A percentile compares a stretch with the other conserved stretches of the same genome.
Evolutionary conservation across 306 rosid species (phyloP).

Genomic region (Chamaecrista fasciculata): DNA sequence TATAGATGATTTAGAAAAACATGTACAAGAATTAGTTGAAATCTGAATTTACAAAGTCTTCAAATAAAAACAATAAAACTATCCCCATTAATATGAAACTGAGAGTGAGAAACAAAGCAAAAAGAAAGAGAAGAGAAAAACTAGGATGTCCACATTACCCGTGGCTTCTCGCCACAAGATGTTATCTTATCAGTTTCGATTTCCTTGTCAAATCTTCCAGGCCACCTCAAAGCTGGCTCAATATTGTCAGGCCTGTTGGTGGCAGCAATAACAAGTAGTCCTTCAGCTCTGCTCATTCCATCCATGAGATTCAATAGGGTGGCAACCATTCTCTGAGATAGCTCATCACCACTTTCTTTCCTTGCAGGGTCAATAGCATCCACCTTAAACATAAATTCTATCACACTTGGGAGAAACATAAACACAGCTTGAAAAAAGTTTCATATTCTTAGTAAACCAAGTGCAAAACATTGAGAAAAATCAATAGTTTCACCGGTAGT

Average conservation of each 20-base stretch:
- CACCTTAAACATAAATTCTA: slow-evolving; percentile 48
- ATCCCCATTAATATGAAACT: not conserved
- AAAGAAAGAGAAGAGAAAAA: not conserved
- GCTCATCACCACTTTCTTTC: slow-evolving; percentile 83
- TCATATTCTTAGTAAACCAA: slow-evolving; percentile 16
- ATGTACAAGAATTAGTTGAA: slow-evolving; percentile 12
- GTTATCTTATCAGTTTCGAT: slow-evolving; percentile 72
- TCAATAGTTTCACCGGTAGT: too few species aligned
- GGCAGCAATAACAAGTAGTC: slow-evolving; percentile 83
- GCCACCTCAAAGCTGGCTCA: slow-evolving; percentile 91
- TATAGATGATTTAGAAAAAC: slow-evolving; percentile 20
- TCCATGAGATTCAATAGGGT: slow-evolving; percentile 81
- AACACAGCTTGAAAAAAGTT: slow-evolving; percentile 21
- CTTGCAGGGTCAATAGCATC: slow-evolving; percentile 93
- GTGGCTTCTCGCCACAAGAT: not conserved
- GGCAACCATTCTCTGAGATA: slow-evolving; percentile 86
- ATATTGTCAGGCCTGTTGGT: slow-evolving; percentile 82
- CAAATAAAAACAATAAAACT: slow-evolving; percentile 4
- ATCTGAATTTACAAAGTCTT: slow-evolving; percentile 14
- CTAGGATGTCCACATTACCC: not conserved
- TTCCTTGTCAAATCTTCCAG: slow-evolving; percentile 91
- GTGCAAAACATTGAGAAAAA: slow-evolving; percentile 14
- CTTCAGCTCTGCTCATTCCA: slow-evolving; percentile 64
- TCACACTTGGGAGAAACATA: slow-evolving; percentile 20
- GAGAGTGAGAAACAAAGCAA: too few species aligned